A percentile compares a stretch with the other conserved stretches of the same genome.
phyloP scores from a whole-genome alignment of 495 filamentous ascomycete genomes.

The Penicillium pulvis region DNA sequence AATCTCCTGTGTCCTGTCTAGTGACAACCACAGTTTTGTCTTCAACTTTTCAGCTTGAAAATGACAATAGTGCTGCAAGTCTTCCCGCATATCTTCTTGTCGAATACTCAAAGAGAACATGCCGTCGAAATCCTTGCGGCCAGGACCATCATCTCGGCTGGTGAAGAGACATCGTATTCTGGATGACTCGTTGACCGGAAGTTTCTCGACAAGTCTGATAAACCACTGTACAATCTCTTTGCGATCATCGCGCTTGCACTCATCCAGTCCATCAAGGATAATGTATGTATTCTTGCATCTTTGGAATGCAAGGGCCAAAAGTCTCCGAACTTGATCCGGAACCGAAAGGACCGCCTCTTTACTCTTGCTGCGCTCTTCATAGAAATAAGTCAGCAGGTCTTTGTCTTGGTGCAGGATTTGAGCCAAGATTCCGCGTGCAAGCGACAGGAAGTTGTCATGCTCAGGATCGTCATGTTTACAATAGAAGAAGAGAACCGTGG shows the following conservation, averaged over 20 bases:
- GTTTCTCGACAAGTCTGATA: slow-evolving; percentile 1
- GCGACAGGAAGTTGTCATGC: neutral
- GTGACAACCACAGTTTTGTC: too few relatives aligned
- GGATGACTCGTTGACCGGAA: neutral
- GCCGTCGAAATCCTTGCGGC: slow-evolving; percentile 7
- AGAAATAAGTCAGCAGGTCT: slow-evolving; percentile 2
- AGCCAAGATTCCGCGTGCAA: slow-evolving; percentile 3
- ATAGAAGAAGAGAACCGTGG: slow-evolving; percentile 11
- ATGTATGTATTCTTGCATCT: slow-evolving; percentile 6
- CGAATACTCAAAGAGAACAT: neutral
- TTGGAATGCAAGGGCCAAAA: neutral
- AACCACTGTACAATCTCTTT: slow-evolving; percentile 3
- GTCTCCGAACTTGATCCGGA: neutral
- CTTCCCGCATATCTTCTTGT: too few relatives aligned
- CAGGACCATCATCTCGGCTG: slow-evolving; percentile 4
- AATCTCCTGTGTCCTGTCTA: too few relatives aligned
- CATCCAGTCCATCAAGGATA: slow-evolving; percentile 7
- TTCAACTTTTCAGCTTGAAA: too few relatives aligned
- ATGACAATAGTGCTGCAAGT: too few relatives aligned
- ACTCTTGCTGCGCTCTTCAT: slow-evolving; percentile 7
- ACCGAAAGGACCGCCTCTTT: slow-evolving; percentile 1
- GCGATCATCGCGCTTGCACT: slow-evolving; percentile 10
- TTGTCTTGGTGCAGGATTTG: slow-evolving; percentile 4
- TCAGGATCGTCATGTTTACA: slow-evolving; percentile 9
- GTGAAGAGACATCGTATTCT: slow-evolving; percentile 5